A percentile compares a stretch with the other conserved stretches of the same genome.
phyloP scores from a whole-genome alignment of 768 basidiomycete species.

The Trametes punicea region DNA sequence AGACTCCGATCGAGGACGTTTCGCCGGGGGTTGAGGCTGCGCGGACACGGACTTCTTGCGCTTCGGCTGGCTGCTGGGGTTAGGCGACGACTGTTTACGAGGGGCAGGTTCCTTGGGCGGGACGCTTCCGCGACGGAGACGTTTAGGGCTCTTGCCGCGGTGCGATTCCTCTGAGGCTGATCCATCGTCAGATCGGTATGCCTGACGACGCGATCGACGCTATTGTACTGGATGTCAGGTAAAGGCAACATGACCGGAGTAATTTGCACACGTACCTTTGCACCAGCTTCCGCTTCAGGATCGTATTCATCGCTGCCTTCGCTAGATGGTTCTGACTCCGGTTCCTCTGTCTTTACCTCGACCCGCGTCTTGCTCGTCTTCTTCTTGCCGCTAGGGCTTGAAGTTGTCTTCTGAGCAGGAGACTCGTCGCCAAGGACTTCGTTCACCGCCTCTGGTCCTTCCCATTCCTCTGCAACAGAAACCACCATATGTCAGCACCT shows the following conservation, averaged over 20 bases:
- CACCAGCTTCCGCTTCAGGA: background rate
- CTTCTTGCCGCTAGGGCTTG: constrained; percentile 8
- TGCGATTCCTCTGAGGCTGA: background rate
- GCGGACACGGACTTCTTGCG: constrained; percentile 48
- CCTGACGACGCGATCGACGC: constrained; percentile 4
- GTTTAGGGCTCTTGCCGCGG: constrained; percentile 14
- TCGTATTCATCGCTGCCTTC: constrained; percentile 12
- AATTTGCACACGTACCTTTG: background rate
- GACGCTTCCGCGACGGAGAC: constrained; percentile 22
- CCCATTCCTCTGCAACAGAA: constrained; percentile 62
- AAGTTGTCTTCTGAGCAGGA: background rate
- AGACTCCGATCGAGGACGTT: constrained; percentile 45
- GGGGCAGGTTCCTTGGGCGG: constrained; percentile 7
- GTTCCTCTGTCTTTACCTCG: constrained; percentile 24
- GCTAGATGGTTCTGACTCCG: constrained; percentile 26
- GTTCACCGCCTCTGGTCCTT: constrained; percentile 59
- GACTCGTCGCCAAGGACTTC: constrained; percentile 22
- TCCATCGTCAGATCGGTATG: constrained; percentile 1
- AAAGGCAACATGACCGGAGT: background rate
- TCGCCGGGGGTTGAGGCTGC: constrained; percentile 39
- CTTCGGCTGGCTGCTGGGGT: constrained; percentile 37
- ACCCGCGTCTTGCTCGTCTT: background rate
- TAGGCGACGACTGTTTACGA: constrained; percentile 19
- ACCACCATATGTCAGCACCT: constrained; percentile 28
- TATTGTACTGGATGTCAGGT: background rate